Conservation (phyloP, 2,329 filamentous ascomycete species). For the Alternaria rosae region DNA sequence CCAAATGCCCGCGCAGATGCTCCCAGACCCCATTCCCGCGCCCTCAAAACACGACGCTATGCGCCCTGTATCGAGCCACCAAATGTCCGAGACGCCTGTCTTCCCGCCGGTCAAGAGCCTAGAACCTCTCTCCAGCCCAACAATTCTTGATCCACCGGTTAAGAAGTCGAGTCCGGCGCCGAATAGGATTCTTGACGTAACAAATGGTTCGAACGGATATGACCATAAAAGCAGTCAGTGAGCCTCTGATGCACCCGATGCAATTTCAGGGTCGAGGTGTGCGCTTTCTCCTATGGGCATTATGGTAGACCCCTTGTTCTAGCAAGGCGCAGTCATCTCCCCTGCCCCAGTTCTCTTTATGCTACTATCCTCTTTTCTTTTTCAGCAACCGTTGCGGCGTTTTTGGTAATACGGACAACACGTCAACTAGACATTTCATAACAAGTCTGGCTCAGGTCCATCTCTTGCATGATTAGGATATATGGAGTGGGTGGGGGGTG, state of each 20-base stretch:
- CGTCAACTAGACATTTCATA: not conserved
- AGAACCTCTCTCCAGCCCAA: conserved; percentile 64
- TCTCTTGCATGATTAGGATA: not conserved
- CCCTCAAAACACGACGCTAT: conserved; percentile 57
- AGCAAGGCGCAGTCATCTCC: not conserved
- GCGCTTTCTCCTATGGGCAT: not conserved
- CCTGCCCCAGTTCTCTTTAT: not conserved
- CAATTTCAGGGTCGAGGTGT: not conserved
- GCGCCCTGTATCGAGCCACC: conserved; percentile 43
- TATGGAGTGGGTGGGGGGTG: not conserved
- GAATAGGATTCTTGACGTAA: conserved; percentile 6
- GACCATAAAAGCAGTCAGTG: not conserved
- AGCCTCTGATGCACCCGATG: not conserved
- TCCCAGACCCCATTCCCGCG: conserved; percentile 50
- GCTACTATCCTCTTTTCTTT: not conserved
- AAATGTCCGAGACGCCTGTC: conserved; percentile 53
- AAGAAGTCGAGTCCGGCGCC: conserved; percentile 54
- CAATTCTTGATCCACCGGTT: conserved; percentile 67
- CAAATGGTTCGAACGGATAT: not conserved
- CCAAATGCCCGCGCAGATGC: conserved; percentile 43
- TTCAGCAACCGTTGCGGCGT: not conserved
- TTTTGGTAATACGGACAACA: not conserved
- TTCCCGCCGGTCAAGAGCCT: conserved; percentile 66
- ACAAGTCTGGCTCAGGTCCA: not conserved
- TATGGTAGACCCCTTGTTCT: not conserved